Conservation (phyloP, 1,284 basidiomycete genomes). For the Ustilago crameri region DNA sequence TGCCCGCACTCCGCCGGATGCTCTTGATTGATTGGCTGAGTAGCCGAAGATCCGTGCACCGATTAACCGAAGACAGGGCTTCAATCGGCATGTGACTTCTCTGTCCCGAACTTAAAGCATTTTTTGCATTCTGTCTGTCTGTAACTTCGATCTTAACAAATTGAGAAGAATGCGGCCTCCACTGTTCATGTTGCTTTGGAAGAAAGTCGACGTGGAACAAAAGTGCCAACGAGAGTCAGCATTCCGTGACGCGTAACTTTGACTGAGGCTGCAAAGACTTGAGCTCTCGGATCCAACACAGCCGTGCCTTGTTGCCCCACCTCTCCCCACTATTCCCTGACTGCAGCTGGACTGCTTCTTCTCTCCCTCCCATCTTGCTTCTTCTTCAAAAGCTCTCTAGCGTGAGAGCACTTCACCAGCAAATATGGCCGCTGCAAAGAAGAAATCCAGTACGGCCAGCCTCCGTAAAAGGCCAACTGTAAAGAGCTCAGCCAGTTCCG, state of each 20-base stretch:
- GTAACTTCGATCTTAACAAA: neutral
- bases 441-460: slow-evolving; percentile 11
- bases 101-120: no score
- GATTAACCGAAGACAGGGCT: neutral
- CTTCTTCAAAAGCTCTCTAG: neutral
- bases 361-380: neutral
- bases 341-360: slow-evolving; percentile 6
- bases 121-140: no score
- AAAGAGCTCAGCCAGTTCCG: slow-evolving; percentile 28
- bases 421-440: slow-evolving; percentile 19
- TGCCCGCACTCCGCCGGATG: no score
- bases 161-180: neutral
- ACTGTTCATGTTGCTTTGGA: slow-evolving; percentile 31
- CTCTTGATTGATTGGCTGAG: neutral
- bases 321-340: neutral
- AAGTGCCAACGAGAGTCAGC: neutral
- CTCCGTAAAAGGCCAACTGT: slow-evolving; percentile 30
- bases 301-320: neutral
- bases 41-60: neutral
- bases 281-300: no score
- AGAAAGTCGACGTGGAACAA: slow-evolving; percentile 41
- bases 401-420: neutral
- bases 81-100: no score
- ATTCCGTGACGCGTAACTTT: no score
- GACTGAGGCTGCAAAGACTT: no score